These are phyloP conservation scores for Leucoagaricus sp. DNA, from an alignment of 1,284 basidiomycete genomes.

Conservation along the genomic window DNA sequence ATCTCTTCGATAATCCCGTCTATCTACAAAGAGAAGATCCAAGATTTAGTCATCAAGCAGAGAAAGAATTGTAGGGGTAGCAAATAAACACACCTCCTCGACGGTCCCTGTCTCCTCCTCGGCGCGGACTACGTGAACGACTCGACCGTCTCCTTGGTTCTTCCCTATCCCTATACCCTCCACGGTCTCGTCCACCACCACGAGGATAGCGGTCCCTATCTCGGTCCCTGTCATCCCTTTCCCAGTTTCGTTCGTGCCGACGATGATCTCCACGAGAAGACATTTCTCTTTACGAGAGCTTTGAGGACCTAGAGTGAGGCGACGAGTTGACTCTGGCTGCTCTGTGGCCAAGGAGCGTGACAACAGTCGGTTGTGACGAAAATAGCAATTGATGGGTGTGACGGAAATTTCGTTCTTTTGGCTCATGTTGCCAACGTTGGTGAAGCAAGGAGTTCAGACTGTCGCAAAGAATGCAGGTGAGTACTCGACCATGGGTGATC, in stretches of 20 bases:
- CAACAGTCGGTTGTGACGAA: no score
- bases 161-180: constrained; percentile 41
- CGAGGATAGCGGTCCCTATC: constrained; percentile 33
- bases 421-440: no score
- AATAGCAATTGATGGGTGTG: no score
- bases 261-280: constrained; percentile 52
- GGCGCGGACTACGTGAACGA: constrained; percentile 69
- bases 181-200: constrained; percentile 1
- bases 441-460: no score
- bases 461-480: no score
- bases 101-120: constrained; percentile 33
- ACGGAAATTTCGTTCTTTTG: no score
- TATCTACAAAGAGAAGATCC: no score
- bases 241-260: constrained; percentile 69
- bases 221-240: constrained; percentile 55
- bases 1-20: constrained; percentile 26
- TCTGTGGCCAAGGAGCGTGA: constrained; percentile 7
- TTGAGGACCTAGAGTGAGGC: no score
- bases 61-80: background rate
- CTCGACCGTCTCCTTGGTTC: constrained; percentile 54
- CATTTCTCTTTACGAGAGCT: no score
- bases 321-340: no score
- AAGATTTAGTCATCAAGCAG: background rate
- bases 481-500: no score
- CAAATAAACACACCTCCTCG: constrained; percentile 24